Evolutionary conservation across 306 rosid genomes (phyloP), one percentile per base, ranked within the genome.

Genomic region (Acmispon strigosus): DNA sequence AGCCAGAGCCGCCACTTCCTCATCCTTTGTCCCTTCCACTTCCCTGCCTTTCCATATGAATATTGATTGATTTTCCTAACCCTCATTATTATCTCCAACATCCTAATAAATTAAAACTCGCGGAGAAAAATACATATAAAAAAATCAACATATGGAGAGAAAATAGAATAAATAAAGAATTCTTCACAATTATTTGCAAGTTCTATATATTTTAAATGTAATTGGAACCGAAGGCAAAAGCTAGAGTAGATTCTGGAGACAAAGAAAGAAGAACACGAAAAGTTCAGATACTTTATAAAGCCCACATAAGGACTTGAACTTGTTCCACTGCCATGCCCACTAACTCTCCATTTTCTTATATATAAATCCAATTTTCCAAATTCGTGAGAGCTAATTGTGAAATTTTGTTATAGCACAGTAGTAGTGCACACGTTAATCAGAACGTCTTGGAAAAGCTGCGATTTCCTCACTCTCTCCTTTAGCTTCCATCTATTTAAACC

Each of bases 1-100:
- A 85, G 96, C 85, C 96, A 80, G 13, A 83, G 96, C 96, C 93
- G 97, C 94, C 94, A 79, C 80, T 79, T 81, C 57, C 69, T 24
- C 73, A 0, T 47, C 65, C 3, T 10, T 6, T 5, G 22, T 52
- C 51, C 36, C 49, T 36, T 29, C 65, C 59, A n/a, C 17, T 29
- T 59, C 64, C 14, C 17, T 14, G 15, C 36, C 66, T 36, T 45
- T 45, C 0, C 0, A 17, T 44, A 39, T 24, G 14, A 47, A 72
- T 24, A 50, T 37, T 59, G 8, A 44, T 70, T 70, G 0, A 18
- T 5, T 36, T 34, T 27, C 32, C 0, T 27, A 27, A 32, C 6
- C 36, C 20, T 50, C 32, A 20, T 60, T 53, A 27, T 13, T 32
- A 24, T 5, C 32, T n/a, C 39, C 24, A 50, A 12, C 59, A 10